Evolutionary conservation across 2,329 filamentous ascomycete species (phyloP).

Genomic region (Nemania abortiva): DNA sequence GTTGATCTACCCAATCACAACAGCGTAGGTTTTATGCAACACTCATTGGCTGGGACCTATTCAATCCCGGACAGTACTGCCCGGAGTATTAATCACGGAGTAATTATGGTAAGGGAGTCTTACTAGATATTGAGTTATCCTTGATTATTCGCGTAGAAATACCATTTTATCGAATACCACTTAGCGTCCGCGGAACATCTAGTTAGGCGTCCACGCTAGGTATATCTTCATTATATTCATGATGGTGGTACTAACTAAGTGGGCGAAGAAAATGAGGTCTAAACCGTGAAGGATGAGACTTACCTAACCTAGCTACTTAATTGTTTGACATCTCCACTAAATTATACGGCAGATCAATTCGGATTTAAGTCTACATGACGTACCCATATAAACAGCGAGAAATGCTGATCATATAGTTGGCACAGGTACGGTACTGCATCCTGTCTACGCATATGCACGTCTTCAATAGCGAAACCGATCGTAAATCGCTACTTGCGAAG

Average conservation of each 20-base stretch:
- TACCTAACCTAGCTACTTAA: no score
- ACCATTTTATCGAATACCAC: neutral
- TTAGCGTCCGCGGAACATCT: neutral
- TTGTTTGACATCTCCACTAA: neutral
- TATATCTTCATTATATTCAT: constrained; percentile 1
- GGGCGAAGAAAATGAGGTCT: neutral
- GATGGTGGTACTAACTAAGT: neutral
- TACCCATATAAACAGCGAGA: no score
- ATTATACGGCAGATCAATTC: neutral
- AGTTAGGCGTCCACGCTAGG: neutral
- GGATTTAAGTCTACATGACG: no score
- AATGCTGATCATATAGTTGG: no score
- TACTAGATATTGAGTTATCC: neutral
- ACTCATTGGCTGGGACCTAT: neutral
- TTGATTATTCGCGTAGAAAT: neutral
- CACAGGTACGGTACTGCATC: no score
- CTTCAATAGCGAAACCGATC: neutral
- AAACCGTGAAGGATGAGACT: neutral
- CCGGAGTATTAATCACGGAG: neutral
- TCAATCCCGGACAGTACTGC: no score
- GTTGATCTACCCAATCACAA: neutral
- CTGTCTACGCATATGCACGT: no score
- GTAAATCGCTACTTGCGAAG: neutral
- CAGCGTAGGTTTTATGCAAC: neutral
- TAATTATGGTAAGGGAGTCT: neutral